Evolutionary conservation across 306 rosid species (phyloP).

Genomic region (Crataegus laevigata): DNA sequence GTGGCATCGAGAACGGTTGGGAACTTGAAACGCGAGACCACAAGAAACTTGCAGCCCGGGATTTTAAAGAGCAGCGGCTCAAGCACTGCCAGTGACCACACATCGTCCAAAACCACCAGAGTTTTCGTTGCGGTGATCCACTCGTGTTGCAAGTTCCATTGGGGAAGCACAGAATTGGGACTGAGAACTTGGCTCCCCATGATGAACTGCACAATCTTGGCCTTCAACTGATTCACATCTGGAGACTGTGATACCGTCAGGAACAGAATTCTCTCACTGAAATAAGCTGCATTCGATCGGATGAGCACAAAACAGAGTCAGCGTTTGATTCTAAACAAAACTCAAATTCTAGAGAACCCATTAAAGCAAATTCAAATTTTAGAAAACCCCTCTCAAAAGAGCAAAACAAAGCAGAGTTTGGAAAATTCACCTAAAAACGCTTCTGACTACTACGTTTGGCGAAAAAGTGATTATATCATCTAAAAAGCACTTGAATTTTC

Average conservation of each 20-base stretch:
- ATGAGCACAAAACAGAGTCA: neutral
- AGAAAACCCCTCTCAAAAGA: neutral
- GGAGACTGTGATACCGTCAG: slow-evolving; percentile 87
- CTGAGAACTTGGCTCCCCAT: slow-evolving; percentile 46
- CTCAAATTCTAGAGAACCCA: neutral
- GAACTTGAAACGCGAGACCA: slow-evolving; percentile 61
- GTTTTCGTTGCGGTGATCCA: slow-evolving; percentile 22
- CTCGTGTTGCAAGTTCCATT: slow-evolving; percentile 35
- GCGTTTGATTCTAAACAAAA: neutral
- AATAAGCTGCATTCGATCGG: slow-evolving; percentile 42
- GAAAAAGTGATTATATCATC: no score
- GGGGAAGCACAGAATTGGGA: slow-evolving; percentile 36
- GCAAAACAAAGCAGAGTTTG: neutral
- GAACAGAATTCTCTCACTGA: slow-evolving; percentile 58
- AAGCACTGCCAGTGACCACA: slow-evolving; percentile 57
- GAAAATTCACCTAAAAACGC: neutral
- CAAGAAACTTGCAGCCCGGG: slow-evolving; percentile 64
- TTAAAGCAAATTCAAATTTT: neutral
- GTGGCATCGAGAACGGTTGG: slow-evolving; percentile 32
- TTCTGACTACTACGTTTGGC: no score
- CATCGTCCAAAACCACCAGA: slow-evolving; percentile 78
- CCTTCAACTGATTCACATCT: slow-evolving; percentile 52
- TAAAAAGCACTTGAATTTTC: no score
- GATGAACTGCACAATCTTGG: slow-evolving; percentile 49
- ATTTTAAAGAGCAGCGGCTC: slow-evolving; percentile 44